Percentiles rank a stretch among this genome's conserved stretches.
These are phyloP conservation scores for Trichomonascaceae sp. DNA, from an alignment of 1,139 yeast species.

Conservation along the genomic window DNA sequence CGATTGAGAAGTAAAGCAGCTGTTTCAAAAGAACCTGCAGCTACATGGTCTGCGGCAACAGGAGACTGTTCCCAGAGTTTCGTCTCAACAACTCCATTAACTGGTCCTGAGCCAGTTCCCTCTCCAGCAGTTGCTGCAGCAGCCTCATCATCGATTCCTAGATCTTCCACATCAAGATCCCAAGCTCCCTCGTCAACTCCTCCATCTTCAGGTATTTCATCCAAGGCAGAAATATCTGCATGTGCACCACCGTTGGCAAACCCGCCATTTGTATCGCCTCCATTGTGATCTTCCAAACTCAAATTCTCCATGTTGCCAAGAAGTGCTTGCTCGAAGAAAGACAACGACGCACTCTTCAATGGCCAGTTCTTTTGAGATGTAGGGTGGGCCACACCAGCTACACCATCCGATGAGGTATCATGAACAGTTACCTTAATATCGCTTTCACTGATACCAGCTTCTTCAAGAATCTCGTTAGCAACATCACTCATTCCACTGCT, in stretches of 20 bases:
- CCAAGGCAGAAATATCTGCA: constrained; percentile 16
- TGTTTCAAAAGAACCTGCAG: constrained; percentile 94
- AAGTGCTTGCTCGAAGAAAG: constrained; percentile 81
- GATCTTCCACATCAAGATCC: constrained; percentile 44
- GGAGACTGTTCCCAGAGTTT: constrained; percentile 85
- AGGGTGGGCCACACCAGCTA: constrained; percentile 45
- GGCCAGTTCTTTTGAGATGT: constrained; percentile 69
- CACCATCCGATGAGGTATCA: constrained; percentile 33
- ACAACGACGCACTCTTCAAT: constrained; percentile 59
- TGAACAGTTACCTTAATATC: constrained; percentile 53
- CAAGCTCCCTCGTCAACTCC: constrained; percentile 31
- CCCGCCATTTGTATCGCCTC: constrained; percentile 11
- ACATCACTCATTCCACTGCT: constrained; percentile 73
- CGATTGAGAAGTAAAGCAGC: constrained; percentile 89
- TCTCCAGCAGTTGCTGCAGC: constrained; percentile 37
- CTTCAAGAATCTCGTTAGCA: constrained; percentile 64
- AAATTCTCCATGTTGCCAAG: constrained; percentile 70
- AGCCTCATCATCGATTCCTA: constrained; percentile 56
- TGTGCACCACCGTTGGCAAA: constrained; percentile 14
- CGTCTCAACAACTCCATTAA: constrained; percentile 45
- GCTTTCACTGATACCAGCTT: constrained; percentile 53
- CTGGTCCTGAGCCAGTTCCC: constrained; percentile 38
- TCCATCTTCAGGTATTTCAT: constrained; percentile 17
- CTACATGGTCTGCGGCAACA: constrained; percentile 87
- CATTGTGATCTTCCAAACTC: constrained; percentile 42